Percentiles rank a stretch among this genome's conserved stretches.
Conservation (phyloP, 2,329 filamentous ascomycete species). For the Aspergillus fijiensis region DNA sequence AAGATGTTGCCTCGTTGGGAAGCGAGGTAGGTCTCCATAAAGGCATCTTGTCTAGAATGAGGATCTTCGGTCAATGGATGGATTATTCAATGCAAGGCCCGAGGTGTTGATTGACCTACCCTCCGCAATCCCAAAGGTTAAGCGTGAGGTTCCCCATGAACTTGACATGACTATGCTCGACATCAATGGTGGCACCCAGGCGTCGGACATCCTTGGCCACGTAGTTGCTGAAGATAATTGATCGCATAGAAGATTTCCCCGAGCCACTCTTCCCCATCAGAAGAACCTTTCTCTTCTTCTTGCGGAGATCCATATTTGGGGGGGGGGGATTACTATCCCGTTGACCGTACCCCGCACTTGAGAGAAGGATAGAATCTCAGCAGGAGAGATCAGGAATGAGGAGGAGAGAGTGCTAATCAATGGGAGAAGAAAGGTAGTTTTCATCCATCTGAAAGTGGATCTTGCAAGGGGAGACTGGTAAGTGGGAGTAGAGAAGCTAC, state of each 20-base stretch:
- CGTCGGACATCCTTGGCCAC: constrained; percentile 92
- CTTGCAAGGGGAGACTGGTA: not conserved
- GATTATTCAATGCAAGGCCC: not conserved
- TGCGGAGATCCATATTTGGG: constrained; percentile 44
- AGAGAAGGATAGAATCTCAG: not conserved
- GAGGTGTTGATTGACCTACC: constrained; percentile 49
- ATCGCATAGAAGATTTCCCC: constrained; percentile 97
- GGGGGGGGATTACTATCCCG: not conserved
- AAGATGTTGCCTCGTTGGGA: constrained; percentile 96
- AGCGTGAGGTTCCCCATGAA: constrained; percentile 97
- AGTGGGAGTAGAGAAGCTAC: not conserved
- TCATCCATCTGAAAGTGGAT: not conserved
- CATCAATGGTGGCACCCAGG: constrained; percentile 93
- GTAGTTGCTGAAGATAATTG: constrained; percentile 99
- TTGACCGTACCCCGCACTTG: constrained; percentile 18
- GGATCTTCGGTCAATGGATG: not conserved
- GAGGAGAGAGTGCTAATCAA: not conserved
- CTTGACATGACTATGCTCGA: constrained; percentile 97
- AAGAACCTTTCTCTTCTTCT: constrained; percentile 82
- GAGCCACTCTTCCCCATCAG: constrained; percentile 96
- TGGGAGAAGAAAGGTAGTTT: not conserved
- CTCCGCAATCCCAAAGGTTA: constrained; percentile 98
- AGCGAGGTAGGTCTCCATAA: constrained; percentile 97
- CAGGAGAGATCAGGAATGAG: not conserved
- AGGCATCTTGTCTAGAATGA: constrained; percentile 79